A percentile compares a stretch with the other conserved stretches of the same genome.
Evolutionary conservation across 2,329 filamentous ascomycete genomes (phyloP).

Genomic region (Akanthomyces muscarius): DNA sequence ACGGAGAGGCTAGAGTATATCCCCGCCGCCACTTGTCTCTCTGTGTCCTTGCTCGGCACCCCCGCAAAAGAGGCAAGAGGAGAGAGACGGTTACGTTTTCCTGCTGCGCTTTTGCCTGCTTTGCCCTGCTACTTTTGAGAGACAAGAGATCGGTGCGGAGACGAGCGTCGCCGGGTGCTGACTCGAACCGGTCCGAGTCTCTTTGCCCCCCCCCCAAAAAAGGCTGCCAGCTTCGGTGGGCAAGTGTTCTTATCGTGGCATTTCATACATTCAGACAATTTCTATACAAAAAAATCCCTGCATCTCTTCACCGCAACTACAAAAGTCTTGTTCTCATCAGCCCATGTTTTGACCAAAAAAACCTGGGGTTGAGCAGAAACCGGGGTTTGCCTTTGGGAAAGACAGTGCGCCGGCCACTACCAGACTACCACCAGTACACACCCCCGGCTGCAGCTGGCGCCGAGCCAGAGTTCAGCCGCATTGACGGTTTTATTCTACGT

Average conservation of each 20-base stretch:
- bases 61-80: not conserved
- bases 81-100: no score
- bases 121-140: not conserved
- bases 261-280: no score
- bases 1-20: not conserved
- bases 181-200: not conserved
- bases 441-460: not conserved
- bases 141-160: conserved; percentile 3
- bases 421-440: not conserved
- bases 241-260: no score
- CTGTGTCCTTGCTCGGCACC: not conserved
- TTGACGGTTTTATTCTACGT: not conserved
- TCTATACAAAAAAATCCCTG: no score
- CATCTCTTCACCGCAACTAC: no score
- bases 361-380: not conserved
- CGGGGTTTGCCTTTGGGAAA: not conserved
- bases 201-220: no score
- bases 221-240: no score
- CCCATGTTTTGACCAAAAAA: not conserved
- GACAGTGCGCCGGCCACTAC: not conserved
- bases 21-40: conserved; percentile 3
- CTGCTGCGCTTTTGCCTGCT: no score
- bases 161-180: not conserved
- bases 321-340: no score
- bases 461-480: not conserved